phyloP scores from a whole-genome alignment of 306 rosid genomes.

The Malus asiatica region DNA sequence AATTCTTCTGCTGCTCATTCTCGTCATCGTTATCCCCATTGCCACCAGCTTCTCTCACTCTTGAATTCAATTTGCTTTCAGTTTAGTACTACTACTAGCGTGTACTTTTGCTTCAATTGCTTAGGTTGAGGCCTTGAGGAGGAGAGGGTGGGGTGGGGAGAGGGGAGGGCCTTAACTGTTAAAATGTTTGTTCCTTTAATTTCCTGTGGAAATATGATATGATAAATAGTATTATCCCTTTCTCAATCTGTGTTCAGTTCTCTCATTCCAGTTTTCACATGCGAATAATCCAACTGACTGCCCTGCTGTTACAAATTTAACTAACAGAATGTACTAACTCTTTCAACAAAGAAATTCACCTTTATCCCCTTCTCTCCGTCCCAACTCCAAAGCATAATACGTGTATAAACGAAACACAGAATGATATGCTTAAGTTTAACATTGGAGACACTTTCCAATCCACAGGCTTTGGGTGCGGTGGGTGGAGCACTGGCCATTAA shows the following conservation, averaged over 20 bases:
- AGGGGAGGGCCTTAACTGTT: no score
- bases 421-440: background rate
- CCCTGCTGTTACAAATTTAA: background rate
- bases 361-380: background rate
- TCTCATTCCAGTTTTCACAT: background rate
- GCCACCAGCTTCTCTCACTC: constrained; percentile 48
- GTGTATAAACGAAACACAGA: background rate
- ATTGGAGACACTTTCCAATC: background rate
- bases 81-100: background rate
- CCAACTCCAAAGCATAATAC: background rate
- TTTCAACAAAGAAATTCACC: background rate
- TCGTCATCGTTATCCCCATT: constrained; percentile 49
- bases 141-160: background rate
- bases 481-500: constrained; percentile 71
- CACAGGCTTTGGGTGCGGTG: constrained; percentile 76
- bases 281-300: background rate
- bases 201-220: no score
- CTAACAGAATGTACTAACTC: background rate
- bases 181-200: no score
- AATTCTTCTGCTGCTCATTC: constrained; percentile 48
- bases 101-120: background rate
- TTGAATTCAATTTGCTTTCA: background rate
- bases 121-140: background rate
- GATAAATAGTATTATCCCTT: no score
- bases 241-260: background rate